Evolutionary conservation across 805 yeast species (phyloP).

Genomic region (Ogataea pignaliae): DNA sequence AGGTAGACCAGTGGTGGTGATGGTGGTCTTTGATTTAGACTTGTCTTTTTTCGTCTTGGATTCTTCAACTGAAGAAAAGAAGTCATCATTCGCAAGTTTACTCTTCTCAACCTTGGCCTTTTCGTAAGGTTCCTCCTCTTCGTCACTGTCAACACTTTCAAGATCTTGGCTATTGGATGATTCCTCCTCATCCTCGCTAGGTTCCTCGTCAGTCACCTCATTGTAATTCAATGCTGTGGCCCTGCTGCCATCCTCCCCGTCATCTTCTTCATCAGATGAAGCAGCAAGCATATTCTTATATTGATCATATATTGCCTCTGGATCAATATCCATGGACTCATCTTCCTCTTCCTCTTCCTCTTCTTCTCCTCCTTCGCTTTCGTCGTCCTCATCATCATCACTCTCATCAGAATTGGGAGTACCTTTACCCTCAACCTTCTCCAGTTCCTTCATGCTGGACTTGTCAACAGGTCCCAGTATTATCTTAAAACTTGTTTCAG

Average conservation of each 20-base stretch:
- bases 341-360: conserved; percentile 7
- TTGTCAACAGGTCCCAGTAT: conserved; percentile 26
- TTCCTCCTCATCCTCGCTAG: conserved; percentile 30
- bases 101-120: too few relatives aligned
- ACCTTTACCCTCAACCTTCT: conserved; percentile 17
- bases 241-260: conserved; percentile 21
- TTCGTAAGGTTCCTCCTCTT: conserved; percentile 9
- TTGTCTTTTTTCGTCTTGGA: conserved; percentile 20
- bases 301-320: conserved; percentile 18
- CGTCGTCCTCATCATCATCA: conserved; percentile 17
- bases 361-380: conserved; percentile 5
- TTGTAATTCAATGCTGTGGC: conserved; percentile 38
- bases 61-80: conserved; percentile 28
- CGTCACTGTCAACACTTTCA: neutral
- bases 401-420: conserved; percentile 9
- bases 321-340: conserved; percentile 14
- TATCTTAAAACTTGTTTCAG: conserved; percentile 22
- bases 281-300: conserved; percentile 35
- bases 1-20: conserved; percentile 48
- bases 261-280: conserved; percentile 40
- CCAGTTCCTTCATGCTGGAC: conserved; percentile 16
- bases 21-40: conserved; percentile 26
- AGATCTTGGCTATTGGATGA: neutral
- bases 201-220: conserved; percentile 64
- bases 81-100: conserved; percentile 34